Conservation (phyloP, 2,329 filamentous ascomycete genomes). For the Penicillium sp. region DNA sequence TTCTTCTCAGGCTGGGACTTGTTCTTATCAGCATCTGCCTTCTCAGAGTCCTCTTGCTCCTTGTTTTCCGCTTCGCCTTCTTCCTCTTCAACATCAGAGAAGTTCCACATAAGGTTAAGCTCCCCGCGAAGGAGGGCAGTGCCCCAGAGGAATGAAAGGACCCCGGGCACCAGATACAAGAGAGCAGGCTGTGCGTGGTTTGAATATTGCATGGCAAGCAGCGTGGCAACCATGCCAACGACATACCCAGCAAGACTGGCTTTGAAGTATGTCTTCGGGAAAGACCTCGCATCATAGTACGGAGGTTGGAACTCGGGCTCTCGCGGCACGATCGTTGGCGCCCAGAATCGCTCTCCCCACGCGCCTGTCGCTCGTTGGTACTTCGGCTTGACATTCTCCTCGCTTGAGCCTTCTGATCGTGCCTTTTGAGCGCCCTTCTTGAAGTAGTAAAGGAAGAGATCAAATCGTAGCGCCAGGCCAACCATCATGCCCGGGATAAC, state of each 20-base stretch:
- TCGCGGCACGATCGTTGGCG: slow-evolving; percentile 33
- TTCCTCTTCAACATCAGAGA: slow-evolving; percentile 60
- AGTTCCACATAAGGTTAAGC: slow-evolving; percentile 69
- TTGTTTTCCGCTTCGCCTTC: slow-evolving; percentile 32
- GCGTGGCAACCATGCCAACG: slow-evolving; percentile 68
- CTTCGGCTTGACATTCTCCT: slow-evolving; percentile 28
- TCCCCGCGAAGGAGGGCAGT: slow-evolving; percentile 70
- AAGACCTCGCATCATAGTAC: slow-evolving; percentile 46
- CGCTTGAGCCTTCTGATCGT: slow-evolving; percentile 18
- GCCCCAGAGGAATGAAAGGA: slow-evolving; percentile 68
- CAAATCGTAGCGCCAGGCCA: slow-evolving; percentile 81
- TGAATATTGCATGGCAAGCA: slow-evolving; percentile 70
- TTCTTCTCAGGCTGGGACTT: slow-evolving; percentile 6
- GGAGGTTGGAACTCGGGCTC: slow-evolving; percentile 30
- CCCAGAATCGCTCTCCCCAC: slow-evolving; percentile 86
- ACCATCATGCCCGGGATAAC: slow-evolving; percentile 89
- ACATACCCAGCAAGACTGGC: slow-evolving; percentile 72
- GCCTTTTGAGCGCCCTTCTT: slow-evolving; percentile 51
- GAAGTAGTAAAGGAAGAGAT: slow-evolving; percentile 78
- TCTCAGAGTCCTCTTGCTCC: slow-evolving; percentile 2
- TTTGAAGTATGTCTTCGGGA: slow-evolving; percentile 80
- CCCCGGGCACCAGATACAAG: slow-evolving; percentile 84
- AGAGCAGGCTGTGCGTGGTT: slow-evolving; percentile 83
- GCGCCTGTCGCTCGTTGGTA: slow-evolving; percentile 58
- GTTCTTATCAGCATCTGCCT: slow-evolving; percentile 45